These are phyloP conservation scores for Excoecaria cochinchinensis DNA, from an alignment of 345 rosid species.

Conservation along the genomic window DNA sequence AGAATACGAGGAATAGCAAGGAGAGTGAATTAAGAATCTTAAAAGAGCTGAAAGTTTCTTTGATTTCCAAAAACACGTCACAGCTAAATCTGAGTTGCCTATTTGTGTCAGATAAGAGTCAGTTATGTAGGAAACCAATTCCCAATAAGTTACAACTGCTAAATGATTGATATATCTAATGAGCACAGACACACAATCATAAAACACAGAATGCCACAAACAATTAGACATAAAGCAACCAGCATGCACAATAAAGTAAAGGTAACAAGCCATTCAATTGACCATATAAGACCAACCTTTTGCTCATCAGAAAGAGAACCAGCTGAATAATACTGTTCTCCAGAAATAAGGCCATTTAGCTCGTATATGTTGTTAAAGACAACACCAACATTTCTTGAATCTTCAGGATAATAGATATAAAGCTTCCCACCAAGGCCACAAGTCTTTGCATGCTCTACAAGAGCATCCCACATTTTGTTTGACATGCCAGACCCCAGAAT, in stretches of 20 bases:
- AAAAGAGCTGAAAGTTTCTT: too few species aligned
- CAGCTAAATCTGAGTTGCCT: too few species aligned
- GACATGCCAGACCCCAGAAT: conserved; percentile 99
- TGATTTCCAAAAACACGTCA: too few species aligned
- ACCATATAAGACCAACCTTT: conserved; percentile 51
- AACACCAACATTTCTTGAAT: conserved; percentile 72
- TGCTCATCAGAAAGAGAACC: conserved; percentile 84
- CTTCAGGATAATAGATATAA: conserved; percentile 83
- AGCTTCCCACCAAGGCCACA: conserved; percentile 80
- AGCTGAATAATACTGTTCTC: conserved; percentile 75
- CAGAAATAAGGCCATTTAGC: conserved; percentile 82
- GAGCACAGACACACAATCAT: background rate
- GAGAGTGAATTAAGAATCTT: too few species aligned
- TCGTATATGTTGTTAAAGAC: conserved; percentile 82
- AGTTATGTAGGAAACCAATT: too few species aligned
- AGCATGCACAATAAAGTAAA: background rate
- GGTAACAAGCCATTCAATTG: background rate
- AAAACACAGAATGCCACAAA: background rate
- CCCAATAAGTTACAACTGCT: too few species aligned
- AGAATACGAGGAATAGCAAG: too few species aligned
- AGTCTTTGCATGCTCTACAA: conserved; percentile 93
- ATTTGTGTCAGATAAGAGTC: too few species aligned
- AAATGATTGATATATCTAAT: too few species aligned
- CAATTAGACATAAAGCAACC: background rate
- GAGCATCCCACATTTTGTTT: conserved; percentile 99